Conservation (phyloP, 2,329 filamentous ascomycete species). For the Rhexocercosporidium sp. region DNA sequence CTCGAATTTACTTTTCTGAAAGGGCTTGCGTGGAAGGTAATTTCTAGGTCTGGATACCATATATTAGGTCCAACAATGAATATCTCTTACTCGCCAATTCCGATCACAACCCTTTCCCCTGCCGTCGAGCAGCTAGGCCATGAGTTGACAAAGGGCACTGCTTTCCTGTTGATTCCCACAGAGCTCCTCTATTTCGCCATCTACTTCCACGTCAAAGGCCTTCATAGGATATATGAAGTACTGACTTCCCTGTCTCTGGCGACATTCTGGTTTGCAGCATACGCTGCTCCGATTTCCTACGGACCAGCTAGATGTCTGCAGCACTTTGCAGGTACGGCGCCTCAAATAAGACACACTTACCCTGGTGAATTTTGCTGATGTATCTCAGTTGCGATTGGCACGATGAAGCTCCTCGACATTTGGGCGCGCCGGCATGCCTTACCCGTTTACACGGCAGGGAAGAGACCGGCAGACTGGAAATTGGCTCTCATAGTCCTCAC, state of each 20-base stretch:
- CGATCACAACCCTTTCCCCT: conserved; percentile 30
- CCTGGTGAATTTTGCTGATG: conserved; percentile 23
- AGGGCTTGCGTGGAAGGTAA: neutral
- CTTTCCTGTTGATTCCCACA: conserved; percentile 38
- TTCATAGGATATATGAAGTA: conserved; percentile 31
- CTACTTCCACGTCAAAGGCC: conserved; percentile 39
- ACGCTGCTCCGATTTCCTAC: conserved; percentile 42
- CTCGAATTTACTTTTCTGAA: neutral
- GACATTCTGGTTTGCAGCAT: conserved; percentile 38
- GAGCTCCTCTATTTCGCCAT: conserved; percentile 43
- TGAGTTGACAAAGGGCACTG: conserved; percentile 36
- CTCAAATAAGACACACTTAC: neutral
- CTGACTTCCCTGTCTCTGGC: conserved; percentile 35
- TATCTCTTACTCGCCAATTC: conserved; percentile 30
- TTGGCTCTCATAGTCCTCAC: conserved; percentile 45
- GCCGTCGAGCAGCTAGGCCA: conserved; percentile 34
- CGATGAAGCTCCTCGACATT: conserved; percentile 49
- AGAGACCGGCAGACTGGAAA: conserved; percentile 38
- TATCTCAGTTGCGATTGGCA: conserved; percentile 42
- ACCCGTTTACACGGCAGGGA: conserved; percentile 42
- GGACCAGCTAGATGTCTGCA: conserved; percentile 41
- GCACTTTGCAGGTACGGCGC: conserved; percentile 43
- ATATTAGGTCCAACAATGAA: conserved; percentile 36
- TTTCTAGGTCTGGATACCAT: neutral
- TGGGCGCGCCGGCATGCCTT: conserved; percentile 43